Base-by-base conservation (phyloP, 1,139 yeast genomes). In the Magnusiomyces suaveolens region DNA sequence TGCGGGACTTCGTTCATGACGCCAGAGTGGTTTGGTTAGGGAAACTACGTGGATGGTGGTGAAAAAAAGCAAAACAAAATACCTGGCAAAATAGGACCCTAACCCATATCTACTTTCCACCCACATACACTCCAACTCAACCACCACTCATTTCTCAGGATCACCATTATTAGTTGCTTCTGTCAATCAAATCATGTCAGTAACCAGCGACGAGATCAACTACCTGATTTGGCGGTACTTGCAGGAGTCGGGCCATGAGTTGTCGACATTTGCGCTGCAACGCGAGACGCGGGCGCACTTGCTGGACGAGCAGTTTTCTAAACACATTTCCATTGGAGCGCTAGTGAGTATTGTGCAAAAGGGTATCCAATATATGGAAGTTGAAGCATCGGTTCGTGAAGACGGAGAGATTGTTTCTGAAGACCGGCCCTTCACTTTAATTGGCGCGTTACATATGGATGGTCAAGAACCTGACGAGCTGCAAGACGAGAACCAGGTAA, bases 141-240 rank as follows among this genome's bases (percentile, higher is more conserved):
- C 41, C 41, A 8, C 18, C 18, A 10, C 16, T 36, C 16, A 6
- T n/a, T 36, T 36, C 41, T 36, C 33, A 29, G n/a, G n/a, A n/a
- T n/a, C n/a, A n/a, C n/a, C n/a, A n/a, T n/a, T n/a, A n/a, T n/a
- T 29, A 12, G 6, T 29, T 8, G 36, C 12, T 6, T 29, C 12
- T 29, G 12, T 29, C 36, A 29, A 29, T 29, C 41, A 38, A 38
- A n/a, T 48, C 48, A 88, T 88, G 96, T 84, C 95, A 39, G 74
- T 92, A 54, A 80, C 95, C 4, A 84, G 95, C 59, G 82, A 79
- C 57, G 96, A 90, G 71, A 77, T 92, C 57, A 92, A 92, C 74
- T 90, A 92, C 68, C 77, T 92, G 65, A 80, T 92, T 58, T 92
- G 97, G 96, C 74, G 97, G 61, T 92, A 92, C 66, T 76, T 90